Evolutionary conservation across 148 eudicot genomes (phyloP).

Genomic region (Rhododendron ovatum): DNA sequence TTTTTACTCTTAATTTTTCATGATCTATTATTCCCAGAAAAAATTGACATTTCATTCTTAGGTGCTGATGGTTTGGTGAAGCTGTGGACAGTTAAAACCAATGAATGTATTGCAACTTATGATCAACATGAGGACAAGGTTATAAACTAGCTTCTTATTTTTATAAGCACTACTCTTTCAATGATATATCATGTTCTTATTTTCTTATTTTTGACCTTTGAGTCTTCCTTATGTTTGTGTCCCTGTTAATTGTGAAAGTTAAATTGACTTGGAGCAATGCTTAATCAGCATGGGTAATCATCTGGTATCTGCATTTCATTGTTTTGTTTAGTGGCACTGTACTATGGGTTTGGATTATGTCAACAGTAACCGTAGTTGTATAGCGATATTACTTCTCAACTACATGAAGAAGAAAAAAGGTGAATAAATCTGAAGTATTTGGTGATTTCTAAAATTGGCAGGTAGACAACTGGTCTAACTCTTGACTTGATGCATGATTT

Average conservation of each 20-base stretch:
- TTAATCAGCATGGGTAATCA: not conserved
- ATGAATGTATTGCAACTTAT: conserved; percentile 88
- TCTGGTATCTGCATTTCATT: not conserved
- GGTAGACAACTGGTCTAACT: not conserved
- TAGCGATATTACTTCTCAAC: not conserved
- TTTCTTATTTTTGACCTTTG: not conserved
- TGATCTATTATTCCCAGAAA: not conserved
- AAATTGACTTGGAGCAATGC: not conserved
- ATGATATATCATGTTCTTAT: not conserved
- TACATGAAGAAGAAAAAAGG: not conserved
- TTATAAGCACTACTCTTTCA: not conserved
- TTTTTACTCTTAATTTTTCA: not conserved
- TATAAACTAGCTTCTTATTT: not conserved
- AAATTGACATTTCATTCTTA: conserved; percentile 22
- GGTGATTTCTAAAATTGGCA: not conserved
- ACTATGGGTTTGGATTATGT: not conserved
- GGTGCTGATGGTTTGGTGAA: conserved; percentile 96
- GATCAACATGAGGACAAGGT: conserved; percentile 97
- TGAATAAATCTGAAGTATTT: not conserved
- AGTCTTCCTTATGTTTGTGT: not conserved
- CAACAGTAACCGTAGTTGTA: no score
- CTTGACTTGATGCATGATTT: conserved; percentile 7
- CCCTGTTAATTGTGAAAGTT: not conserved
- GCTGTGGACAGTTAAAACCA: conserved; percentile 80
- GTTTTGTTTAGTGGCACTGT: not conserved